Base-by-base conservation (phyloP, 78 protist species). In the Dictyostelium brefeldianum region DNA sequence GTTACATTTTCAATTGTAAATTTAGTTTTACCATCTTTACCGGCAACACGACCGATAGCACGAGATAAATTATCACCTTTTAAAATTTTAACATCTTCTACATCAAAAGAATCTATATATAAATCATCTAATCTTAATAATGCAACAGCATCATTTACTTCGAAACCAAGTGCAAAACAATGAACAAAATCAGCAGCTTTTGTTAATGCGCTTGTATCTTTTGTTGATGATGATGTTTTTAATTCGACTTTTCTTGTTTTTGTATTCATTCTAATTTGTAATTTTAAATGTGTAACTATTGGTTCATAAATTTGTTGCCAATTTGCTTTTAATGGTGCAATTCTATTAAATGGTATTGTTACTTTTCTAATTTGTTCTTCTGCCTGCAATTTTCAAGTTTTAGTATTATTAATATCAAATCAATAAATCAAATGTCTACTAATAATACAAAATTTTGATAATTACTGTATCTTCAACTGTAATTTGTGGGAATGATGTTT, bases 41-140 rank as follows among this genome's bases (percentile, higher is more conserved):
- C 99, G 22, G 99, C 99, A 2, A 99, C 89, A 53, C 99, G 98
- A 31, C 99, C 99, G 62, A 99, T 98, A 18, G 99, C 99, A 14
- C 99, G 97, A 4, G 98, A 50, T 11, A 98, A 89, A 64, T 99
- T 97, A 29, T 98, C 99, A 8, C 99, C 99, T 12, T 97, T 89
- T 4, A 99, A 94, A 5, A 85, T 80, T 87, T 97, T 97, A 54
- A 98, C 99, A 80, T 99, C 99, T 41, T 75, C 94, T 29, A 99
- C 95, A 65, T 98, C 98, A 70, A 99, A 99, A 5, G 98, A 71
- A 27, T 99, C 99, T 50, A 99, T 41, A 91, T 91, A 98, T 48
- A 99, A 93, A 50, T 99, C 99, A 53, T 99, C 99, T 79, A 99
- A 51, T 17, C 99, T 94, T 48, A 99, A 77, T 67, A 99, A 47